Percentiles rank a stretch among this genome's conserved stretches.
Evolutionary conservation across 129 eudicot genomes (phyloP).

Genomic region (Chrysanthemum makinoi): DNA sequence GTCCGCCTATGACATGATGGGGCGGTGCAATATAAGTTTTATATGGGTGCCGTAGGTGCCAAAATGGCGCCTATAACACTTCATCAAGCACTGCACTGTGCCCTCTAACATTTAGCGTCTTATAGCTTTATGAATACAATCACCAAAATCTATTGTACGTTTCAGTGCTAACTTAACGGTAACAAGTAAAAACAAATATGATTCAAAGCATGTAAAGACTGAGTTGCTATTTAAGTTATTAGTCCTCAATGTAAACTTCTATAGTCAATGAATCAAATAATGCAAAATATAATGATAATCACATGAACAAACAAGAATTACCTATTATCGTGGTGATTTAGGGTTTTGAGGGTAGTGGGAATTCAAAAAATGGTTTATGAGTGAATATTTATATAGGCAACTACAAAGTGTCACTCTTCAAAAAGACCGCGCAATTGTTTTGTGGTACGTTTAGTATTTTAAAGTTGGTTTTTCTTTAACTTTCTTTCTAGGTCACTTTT

Average conservation of each 20-base stretch:
- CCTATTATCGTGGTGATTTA: slow-evolving; percentile 9
- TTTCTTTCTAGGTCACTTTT: no score
- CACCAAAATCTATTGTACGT: not conserved
- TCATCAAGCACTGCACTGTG: no score
- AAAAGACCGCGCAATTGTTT: slow-evolving; percentile 17
- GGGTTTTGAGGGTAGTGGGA: slow-evolving; percentile 31
- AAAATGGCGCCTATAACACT: no score
- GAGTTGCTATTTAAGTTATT: no score
- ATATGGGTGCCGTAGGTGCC: no score
- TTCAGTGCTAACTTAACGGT: not conserved
- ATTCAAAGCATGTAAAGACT: not conserved
- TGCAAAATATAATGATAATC: not conserved
- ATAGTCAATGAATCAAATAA: not conserved
- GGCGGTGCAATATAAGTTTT: no score
- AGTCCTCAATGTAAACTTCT: not conserved
- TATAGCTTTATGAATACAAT: not conserved
- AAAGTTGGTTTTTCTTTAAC: not conserved
- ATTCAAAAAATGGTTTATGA: not conserved
- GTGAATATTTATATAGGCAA: not conserved
- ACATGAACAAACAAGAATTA: slow-evolving; percentile 1
- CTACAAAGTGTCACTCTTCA: not conserved
- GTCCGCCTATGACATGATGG: no score
- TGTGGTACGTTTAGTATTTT: not conserved
- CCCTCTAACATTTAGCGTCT: not conserved
- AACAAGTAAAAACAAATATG: not conserved